Base-by-base conservation (phyloP, 2,329 filamentous ascomycete species). In the Leptosphaerulina australis region DNA sequence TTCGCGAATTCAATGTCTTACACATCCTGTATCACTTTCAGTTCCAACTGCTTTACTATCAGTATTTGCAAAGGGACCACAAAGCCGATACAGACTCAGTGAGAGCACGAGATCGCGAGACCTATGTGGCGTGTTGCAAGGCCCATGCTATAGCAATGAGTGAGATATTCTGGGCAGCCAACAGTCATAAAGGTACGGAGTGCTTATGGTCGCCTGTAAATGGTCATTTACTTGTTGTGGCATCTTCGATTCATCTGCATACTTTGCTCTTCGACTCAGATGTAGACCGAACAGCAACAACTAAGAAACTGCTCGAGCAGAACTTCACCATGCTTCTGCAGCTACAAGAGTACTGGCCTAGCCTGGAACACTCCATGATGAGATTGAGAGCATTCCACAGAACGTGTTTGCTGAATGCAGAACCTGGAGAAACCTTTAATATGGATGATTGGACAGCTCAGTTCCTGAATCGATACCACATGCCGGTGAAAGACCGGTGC, bases 401-500 rank as follows among this genome's bases (percentile, higher is more conserved):
- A 21, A 36, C 37, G 5, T 49, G 45, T 25, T 8, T 49, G 37
- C 25, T 49, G 11, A 49, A 41, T 15, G 31, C 45, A 26, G 37
- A 49, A 33, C 45, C 38, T 3, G 39, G 25, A 14, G 45, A 38
- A 10, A 33, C 38, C 4, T 49, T 43, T 33, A 18, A 33, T 10
- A 43, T 49, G 38, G 45, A 43, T 21, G 45, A 49, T 15, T 49
- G 45, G 45, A 49, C 38, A 17, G 45, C 38, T n/a, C 33, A 43
- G 5, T 49, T 49, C 26, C 33, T 49, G 2, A 43, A 49, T 25
- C 38, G 45, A 31, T 49, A 49, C 21, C 45, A 49, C 12, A 33
- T 49, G 45, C 45, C 45, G 14, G 45, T 49, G 6, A 26, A 22
- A 5, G 38, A 49, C 1, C 31, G 45, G 8, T 20, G 21, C 12